Evolutionary conservation across 2,329 filamentous ascomycete genomes (phyloP).

Genomic region (Claviceps pazoutovae): DNA sequence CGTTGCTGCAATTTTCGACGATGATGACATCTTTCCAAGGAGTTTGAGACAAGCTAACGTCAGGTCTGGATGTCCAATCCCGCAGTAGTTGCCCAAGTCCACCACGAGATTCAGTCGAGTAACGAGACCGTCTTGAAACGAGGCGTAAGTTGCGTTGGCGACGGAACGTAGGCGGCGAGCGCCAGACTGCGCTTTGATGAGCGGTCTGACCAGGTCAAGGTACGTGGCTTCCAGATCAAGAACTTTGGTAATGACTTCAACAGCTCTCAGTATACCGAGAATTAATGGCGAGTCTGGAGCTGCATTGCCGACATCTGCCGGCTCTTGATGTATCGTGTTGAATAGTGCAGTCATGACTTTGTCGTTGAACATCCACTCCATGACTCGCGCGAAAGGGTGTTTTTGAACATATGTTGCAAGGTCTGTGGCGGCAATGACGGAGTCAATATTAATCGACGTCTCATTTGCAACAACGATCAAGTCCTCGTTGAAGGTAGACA

Average conservation of each 20-base stretch:
- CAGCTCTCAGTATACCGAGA: conserved; percentile 60
- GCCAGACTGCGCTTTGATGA: conserved; percentile 53
- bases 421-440: conserved; percentile 58
- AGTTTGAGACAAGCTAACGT: conserved; percentile 70
- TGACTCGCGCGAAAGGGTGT: conserved; percentile 85
- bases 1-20: conserved; percentile 61
- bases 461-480: conserved; percentile 74
- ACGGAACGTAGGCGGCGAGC: conserved; percentile 43
- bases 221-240: conserved; percentile 86
- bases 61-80: conserved; percentile 67
- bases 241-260: conserved; percentile 71
- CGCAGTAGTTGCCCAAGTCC: conserved; percentile 75
- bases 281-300: conserved; percentile 69
- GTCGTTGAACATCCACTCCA: conserved; percentile 98
- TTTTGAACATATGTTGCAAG: conserved; percentile 69
- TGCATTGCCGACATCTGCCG: conserved; percentile 56
- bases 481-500: conserved; percentile 87
- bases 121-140: conserved; percentile 82
- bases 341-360: conserved; percentile 72
- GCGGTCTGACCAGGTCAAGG: conserved; percentile 70
- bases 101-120: conserved; percentile 67
- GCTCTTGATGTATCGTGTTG: conserved; percentile 61
- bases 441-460: conserved; percentile 61
- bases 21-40: conserved; percentile 74
- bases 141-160: conserved; percentile 57